These are phyloP conservation scores for Allantophomopsis cytisporea DNA, from an alignment of 2,329 filamentous ascomycete species.

Conservation along the genomic window DNA sequence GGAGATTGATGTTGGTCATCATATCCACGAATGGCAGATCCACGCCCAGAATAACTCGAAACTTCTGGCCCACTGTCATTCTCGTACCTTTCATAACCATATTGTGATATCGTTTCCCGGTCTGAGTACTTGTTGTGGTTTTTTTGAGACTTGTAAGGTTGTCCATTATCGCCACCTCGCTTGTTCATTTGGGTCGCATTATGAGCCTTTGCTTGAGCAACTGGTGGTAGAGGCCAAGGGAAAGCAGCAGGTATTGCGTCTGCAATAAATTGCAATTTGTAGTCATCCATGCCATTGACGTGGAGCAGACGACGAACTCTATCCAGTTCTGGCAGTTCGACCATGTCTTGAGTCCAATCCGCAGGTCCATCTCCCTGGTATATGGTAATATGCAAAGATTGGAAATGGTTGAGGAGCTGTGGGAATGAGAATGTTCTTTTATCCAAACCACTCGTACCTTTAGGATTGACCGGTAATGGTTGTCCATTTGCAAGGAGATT, in stretches of 20 bases:
- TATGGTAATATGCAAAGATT: slow-evolving; percentile 19
- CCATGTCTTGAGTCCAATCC: slow-evolving; percentile 48
- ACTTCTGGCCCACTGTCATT: no score
- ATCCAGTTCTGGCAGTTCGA: slow-evolving; percentile 38
- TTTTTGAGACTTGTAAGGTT: no score
- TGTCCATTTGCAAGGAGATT: slow-evolving; percentile 20
- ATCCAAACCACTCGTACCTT: slow-evolving; percentile 13
- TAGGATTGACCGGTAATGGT: slow-evolving; percentile 24
- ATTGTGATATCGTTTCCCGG: no score
- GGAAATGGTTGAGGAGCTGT: slow-evolving; percentile 45
- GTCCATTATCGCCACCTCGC: no score
- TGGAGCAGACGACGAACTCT: slow-evolving; percentile 32
- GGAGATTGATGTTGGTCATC: no score
- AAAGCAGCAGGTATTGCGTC: slow-evolving; percentile 33
- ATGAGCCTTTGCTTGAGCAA: neutral
- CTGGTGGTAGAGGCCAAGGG: slow-evolving; percentile 2
- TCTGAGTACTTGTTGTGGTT: no score
- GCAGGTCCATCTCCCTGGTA: slow-evolving; percentile 14
- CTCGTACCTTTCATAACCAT: no score
- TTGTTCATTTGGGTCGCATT: no score
- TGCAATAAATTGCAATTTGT: slow-evolving; percentile 35
- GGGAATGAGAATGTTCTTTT: slow-evolving; percentile 38
- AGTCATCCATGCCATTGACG: slow-evolving; percentile 39
- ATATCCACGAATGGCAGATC: no score
- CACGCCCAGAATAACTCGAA: no score